phyloP scores from a whole-genome alignment of 768 basidiomycete genomes.

The Lactarius sp. region DNA sequence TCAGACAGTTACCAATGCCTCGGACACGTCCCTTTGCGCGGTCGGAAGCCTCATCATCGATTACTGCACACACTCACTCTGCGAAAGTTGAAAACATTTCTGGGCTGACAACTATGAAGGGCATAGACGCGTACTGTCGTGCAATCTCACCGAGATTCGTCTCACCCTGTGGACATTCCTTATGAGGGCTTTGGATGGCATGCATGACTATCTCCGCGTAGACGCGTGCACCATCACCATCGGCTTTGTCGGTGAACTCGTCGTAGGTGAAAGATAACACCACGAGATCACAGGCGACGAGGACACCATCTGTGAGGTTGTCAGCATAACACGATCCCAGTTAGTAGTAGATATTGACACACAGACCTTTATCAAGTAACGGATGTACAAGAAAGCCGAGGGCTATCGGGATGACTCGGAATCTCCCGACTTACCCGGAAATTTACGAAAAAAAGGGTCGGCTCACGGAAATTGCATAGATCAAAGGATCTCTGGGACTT shows the following conservation, averaged over 20 bases:
- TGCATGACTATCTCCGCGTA: slow-evolving; percentile 16
- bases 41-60: slow-evolving; percentile 30
- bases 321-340: neutral
- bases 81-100: slow-evolving; percentile 31
- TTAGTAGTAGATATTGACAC: neutral
- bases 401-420: neutral
- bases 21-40: slow-evolving; percentile 27
- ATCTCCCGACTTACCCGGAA: neutral
- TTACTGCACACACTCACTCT: slow-evolving; percentile 32
- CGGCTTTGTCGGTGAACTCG: slow-evolving; percentile 13
- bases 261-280: slow-evolving; percentile 11
- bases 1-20: slow-evolving; percentile 48
- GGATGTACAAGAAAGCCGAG: slow-evolving; percentile 10
- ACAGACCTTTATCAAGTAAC: slow-evolving; percentile 8
- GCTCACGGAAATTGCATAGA: slow-evolving; percentile 34
- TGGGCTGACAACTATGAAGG: neutral
- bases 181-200: slow-evolving; percentile 1
- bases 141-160: slow-evolving; percentile 10
- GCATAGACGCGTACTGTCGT: slow-evolving; percentile 9
- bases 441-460: neutral
- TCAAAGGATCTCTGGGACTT: slow-evolving; percentile 39
- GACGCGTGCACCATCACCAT: slow-evolving; percentile 1
- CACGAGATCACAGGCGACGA: slow-evolving; percentile 10
- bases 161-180: slow-evolving; percentile 5
- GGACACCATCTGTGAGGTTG: neutral